Evolutionary conservation across 805 yeast species (phyloP).

Genomic region (Candida andamanensis): DNA sequence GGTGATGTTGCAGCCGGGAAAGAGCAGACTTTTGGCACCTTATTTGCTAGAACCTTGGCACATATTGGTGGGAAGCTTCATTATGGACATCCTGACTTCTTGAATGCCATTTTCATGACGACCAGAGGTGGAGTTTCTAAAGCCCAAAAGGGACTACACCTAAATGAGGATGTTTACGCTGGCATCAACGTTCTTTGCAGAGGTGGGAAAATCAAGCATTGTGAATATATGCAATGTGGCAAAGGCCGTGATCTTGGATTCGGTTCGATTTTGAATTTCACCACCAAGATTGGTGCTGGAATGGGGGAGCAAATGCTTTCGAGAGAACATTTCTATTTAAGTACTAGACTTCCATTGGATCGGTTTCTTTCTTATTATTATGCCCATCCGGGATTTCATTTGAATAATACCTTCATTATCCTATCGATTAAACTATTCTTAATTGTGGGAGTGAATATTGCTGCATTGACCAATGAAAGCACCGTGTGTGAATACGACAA

Average conservation of each 20-base stretch:
- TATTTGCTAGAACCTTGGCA: slow-evolving; percentile 77
- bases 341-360: slow-evolving; percentile 76
- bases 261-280: slow-evolving; percentile 79
- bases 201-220: slow-evolving; percentile 85
- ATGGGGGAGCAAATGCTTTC: slow-evolving; percentile 90
- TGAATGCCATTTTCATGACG: slow-evolving; percentile 69
- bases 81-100: slow-evolving; percentile 86
- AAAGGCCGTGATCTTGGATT: slow-evolving; percentile 88
- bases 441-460: slow-evolving; percentile 65
- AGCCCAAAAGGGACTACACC: slow-evolving; percentile 80
- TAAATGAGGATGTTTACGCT: slow-evolving; percentile 85
- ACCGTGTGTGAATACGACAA: slow-evolving; percentile 63
- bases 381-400: slow-evolving; percentile 85
- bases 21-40: slow-evolving; percentile 84
- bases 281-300: slow-evolving; percentile 87
- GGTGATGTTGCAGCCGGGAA: slow-evolving; percentile 92
- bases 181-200: slow-evolving; percentile 80
- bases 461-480: slow-evolving; percentile 68
- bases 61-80: slow-evolving; percentile 83
- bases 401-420: slow-evolving; percentile 74
- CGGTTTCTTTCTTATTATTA: slow-evolving; percentile 78
- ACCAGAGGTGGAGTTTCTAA: slow-evolving; percentile 87
- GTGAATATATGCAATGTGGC: slow-evolving; percentile 87
- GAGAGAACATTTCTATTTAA: slow-evolving; percentile 76
- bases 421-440: slow-evolving; percentile 69